These are phyloP conservation scores for Mortierella antarctica DNA, from an alignment of 192 early-diverging fungal genomes.

Conservation along the genomic window DNA sequence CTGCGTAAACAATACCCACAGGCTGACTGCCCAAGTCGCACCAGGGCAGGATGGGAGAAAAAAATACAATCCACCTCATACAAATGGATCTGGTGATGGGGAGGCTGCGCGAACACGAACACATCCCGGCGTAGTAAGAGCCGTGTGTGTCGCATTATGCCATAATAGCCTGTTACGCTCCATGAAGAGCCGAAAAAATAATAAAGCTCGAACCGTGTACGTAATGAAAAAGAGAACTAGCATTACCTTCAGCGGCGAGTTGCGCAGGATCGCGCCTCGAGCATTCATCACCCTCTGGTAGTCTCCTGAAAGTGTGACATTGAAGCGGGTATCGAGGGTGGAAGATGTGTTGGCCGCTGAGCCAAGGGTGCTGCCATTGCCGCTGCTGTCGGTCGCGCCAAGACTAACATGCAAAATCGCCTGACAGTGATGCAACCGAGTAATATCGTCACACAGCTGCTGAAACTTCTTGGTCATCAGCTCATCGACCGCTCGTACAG, in stretches of 20 bases:
- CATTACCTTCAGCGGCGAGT: conserved; percentile 58
- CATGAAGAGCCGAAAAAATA: too few species aligned
- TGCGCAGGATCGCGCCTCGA: conserved; percentile 55
- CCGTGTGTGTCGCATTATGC: too few species aligned
- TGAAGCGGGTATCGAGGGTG: conserved; percentile 56
- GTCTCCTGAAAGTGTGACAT: conserved; percentile 56
- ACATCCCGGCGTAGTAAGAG: too few species aligned
- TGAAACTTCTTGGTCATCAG: conserved; percentile 23
- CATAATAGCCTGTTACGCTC: too few species aligned
- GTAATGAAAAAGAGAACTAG: not conserved
- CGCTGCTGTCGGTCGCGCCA: not conserved
- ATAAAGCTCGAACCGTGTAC: not conserved
- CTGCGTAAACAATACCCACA: conserved; percentile 24
- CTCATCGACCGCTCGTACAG: conserved; percentile 28
- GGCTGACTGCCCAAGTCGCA: not conserved
- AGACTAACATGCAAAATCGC: conserved; percentile 19
- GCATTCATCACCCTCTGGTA: conserved; percentile 49
- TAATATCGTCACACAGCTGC: conserved; percentile 35
- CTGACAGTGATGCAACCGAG: conserved; percentile 27
- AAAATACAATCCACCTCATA: not conserved
- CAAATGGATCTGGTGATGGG: not conserved
- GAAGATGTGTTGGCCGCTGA: not conserved
- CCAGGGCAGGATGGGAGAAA: not conserved
- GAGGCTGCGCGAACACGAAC: too few species aligned
- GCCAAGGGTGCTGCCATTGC: conserved; percentile 12